Conservation (phyloP, 768 basidiomycete genomes). For the Tylopilus plumbeoviolaceoides region DNA sequence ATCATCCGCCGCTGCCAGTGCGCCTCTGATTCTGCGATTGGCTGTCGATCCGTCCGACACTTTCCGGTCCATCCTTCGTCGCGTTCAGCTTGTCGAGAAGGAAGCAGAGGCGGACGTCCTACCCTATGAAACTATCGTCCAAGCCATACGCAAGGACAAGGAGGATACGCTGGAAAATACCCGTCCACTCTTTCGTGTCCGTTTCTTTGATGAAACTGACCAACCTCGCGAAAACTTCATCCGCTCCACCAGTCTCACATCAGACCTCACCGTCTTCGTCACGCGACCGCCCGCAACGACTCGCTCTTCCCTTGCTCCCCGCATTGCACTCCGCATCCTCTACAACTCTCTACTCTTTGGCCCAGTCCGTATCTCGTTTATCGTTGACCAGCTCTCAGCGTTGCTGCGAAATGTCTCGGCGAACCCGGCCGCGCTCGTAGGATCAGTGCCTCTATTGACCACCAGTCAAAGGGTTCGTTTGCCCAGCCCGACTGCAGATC, state of each 20-base stretch:
- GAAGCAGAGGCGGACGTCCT: constrained; percentile 80
- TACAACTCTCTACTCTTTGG: constrained; percentile 97
- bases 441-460: constrained; percentile 78
- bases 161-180: constrained; percentile 50
- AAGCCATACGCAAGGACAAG: constrained; percentile 61
- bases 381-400: constrained; percentile 82
- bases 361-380: constrained; percentile 63
- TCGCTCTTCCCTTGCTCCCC: constrained; percentile 67
- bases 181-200: constrained; percentile 80
- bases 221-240: constrained; percentile 70
- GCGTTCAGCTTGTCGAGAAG: constrained; percentile 77
- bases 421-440: constrained; percentile 66
- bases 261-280: constrained; percentile 92
- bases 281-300: constrained; percentile 65
- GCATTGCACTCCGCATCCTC: constrained; percentile 73
- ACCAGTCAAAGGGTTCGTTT: constrained; percentile 62
- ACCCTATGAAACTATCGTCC: constrained; percentile 74
- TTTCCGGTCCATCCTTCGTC: constrained; percentile 83
- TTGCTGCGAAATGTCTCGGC: constrained; percentile 68
- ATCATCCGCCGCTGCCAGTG: constrained; percentile 68
- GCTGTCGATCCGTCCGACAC: constrained; percentile 81
- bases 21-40: constrained; percentile 82
- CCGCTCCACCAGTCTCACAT: constrained; percentile 73
- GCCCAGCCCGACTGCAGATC: constrained; percentile 81
- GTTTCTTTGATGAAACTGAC: constrained; percentile 95